Base-by-base conservation (phyloP, 371 early-diverging fungal species). In the Mucor velutinosus region DNA sequence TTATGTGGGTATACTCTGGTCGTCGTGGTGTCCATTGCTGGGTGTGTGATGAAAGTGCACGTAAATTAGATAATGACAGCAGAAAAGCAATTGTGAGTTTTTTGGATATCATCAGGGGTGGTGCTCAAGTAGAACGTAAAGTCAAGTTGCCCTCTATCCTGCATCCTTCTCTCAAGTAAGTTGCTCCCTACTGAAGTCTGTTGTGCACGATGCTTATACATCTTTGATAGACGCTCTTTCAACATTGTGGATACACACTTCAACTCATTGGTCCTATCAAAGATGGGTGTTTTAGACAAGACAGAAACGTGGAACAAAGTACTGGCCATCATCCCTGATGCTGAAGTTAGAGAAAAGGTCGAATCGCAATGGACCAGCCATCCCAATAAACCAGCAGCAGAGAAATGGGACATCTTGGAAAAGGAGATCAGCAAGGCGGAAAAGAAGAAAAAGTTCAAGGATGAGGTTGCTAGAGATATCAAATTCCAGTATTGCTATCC, bases 11-110 rank as follows among this genome's bases (percentile, higher is more conserved):
- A 0, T 99, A 96, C 75, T 93, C 93, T 39, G 99, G 99, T 65
- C 92, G 99, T 68, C 93, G 99, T 78, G 99, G 99, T 71, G 93
- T 99, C 30, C 99, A 99, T 89, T 97, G 98, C 80, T 99, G 99
- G 99, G 95, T 99, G 15, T 93, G 90, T 64, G 99, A 99, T 77
- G 89, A 92, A 65, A 81, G 91, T 21, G 98, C 99, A 14, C 83
- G 94, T 8, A 74, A 85, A 59, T 74, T 99, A 64, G 86, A 84
- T 55, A 90, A 91, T 51, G 89, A 90, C n/a, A 89, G 87, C 15
- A 79, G 99, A 66, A 85, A 86, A 56, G 93, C 96, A 0, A 91
- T 99, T 61, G 91, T 95, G 0, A 83, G 83, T 21, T 99, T 94
- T 76, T 62, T 98, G 41, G 92, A 92, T 65, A 84, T 97, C 15